A percentile compares a stretch with the other conserved stretches of the same genome.
Evolutionary conservation across 2,329 filamentous ascomycete genomes (phyloP).

Genomic region (Alternaria sp.): DNA sequence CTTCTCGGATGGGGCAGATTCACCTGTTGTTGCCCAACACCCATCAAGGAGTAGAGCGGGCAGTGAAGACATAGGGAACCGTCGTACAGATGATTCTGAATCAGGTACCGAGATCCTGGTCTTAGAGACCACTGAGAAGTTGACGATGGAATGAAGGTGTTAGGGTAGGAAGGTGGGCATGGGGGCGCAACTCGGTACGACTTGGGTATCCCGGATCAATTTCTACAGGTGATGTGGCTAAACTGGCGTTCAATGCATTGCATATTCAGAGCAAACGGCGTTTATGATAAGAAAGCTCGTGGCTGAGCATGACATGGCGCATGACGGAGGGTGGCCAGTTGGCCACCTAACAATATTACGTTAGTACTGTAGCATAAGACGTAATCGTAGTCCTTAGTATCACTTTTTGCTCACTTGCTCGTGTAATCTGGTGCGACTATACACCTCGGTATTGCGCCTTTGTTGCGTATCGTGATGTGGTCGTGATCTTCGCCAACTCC

Average conservation of each 20-base stretch:
- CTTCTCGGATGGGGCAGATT: constrained; percentile 28
- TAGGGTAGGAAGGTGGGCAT: not conserved
- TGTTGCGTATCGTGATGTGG: not conserved
- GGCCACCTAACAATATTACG: constrained; percentile 5
- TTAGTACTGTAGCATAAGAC: constrained; percentile 7
- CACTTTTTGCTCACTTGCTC: not conserved
- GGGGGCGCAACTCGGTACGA: constrained; percentile 4
- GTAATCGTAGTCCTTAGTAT: constrained; percentile 20
- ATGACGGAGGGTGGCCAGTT: constrained; percentile 3
- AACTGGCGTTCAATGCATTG: constrained; percentile 6
- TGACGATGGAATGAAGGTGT: constrained; percentile 14
- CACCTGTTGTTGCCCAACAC: constrained; percentile 15
- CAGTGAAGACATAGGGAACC: constrained; percentile 8
- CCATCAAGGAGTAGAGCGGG: constrained; percentile 15
- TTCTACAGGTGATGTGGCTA: constrained; percentile 5
- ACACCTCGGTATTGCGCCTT: not conserved
- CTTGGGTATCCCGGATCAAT: constrained; percentile 1
- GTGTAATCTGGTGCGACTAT: not conserved
- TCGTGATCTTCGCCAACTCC: not conserved
- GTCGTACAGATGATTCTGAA: constrained; percentile 14
- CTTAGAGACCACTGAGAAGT: constrained; percentile 21
- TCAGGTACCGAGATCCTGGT: constrained; percentile 11
- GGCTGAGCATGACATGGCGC: constrained; percentile 9
- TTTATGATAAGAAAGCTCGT: constrained; percentile 10
- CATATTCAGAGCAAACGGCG: constrained; percentile 1